Percentiles rank a stretch among this genome's conserved stretches.
These are phyloP conservation scores for Pseudocercospora cruenta DNA, from an alignment of 2,329 filamentous ascomycete genomes.

Conservation along the genomic window DNA sequence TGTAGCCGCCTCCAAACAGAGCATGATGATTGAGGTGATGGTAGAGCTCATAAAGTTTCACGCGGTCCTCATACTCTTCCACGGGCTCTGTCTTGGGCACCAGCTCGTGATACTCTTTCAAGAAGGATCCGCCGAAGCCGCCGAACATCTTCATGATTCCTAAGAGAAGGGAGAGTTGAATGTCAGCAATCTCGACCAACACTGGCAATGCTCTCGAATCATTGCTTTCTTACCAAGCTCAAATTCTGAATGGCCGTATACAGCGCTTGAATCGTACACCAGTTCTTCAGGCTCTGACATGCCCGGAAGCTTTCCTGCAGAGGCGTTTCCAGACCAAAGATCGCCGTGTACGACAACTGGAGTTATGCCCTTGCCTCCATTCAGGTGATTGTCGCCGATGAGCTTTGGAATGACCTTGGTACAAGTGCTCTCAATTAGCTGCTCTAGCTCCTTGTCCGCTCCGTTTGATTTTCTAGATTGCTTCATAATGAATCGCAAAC, in stretches of 20 bases:
- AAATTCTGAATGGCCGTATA: slow-evolving; percentile 86
- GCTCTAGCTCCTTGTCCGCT: slow-evolving; percentile 62
- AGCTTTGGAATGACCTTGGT: slow-evolving; percentile 71
- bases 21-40: slow-evolving; percentile 89
- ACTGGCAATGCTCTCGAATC: not conserved
- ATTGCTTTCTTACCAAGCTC: slow-evolving; percentile 62
- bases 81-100: slow-evolving; percentile 79
- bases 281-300: slow-evolving; percentile 67
- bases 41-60: slow-evolving; percentile 80
- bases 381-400: slow-evolving; percentile 69
- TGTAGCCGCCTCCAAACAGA: slow-evolving; percentile 76
- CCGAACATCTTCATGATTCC: slow-evolving; percentile 97
- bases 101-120: slow-evolving; percentile 74
- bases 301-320: slow-evolving; percentile 63
- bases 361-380: slow-evolving; percentile 61
- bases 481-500: slow-evolving; percentile 67
- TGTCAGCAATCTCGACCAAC: not conserved
- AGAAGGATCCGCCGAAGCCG: slow-evolving; percentile 73
- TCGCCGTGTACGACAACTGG: slow-evolving; percentile 89
- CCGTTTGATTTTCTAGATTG: slow-evolving; percentile 66
- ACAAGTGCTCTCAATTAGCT: slow-evolving; percentile 67
- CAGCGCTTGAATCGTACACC: slow-evolving; percentile 74
- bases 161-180: not conserved
- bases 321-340: slow-evolving; percentile 88
- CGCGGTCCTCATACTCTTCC: slow-evolving; percentile 82